A percentile compares a stretch with the other conserved stretches of the same genome.
Evolutionary conservation across 176 grass and related monocot species (phyloP).

Genomic region (Rhynchospora pubera): DNA sequence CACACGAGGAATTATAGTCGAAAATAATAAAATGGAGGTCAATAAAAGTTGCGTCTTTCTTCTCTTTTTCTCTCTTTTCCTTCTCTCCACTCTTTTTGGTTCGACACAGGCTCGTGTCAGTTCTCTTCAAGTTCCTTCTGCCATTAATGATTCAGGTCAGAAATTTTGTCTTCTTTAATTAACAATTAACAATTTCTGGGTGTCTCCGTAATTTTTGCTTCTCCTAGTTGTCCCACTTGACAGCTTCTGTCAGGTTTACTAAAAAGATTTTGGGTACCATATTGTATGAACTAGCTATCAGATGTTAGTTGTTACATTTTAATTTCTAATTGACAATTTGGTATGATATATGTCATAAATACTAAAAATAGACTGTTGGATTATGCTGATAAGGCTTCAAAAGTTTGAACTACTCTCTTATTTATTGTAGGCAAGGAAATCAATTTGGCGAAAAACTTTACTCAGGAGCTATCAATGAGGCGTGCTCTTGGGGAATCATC

Average conservation of each 20-base stretch:
- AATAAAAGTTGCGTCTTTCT: slow-evolving; percentile 1
- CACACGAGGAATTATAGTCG: not conserved
- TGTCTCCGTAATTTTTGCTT: not conserved
- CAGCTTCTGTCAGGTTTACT: no score
- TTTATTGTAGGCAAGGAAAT: not conserved
- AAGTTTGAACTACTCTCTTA: not conserved
- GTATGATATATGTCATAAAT: not conserved
- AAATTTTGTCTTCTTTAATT: not conserved
- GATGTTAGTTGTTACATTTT: no score
- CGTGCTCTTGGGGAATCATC: not conserved
- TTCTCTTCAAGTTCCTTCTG: not conserved
- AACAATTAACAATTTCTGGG: not conserved
- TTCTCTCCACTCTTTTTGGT: not conserved
- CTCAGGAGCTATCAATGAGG: not conserved
- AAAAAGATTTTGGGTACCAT: no score
- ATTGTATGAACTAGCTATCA: not conserved
- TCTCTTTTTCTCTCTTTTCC: not conserved
- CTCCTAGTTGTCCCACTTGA: not conserved
- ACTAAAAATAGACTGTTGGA: not conserved
- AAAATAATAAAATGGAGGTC: not conserved
- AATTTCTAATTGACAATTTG: not conserved
- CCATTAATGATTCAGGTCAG: not conserved
- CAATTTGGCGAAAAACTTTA: slow-evolving; percentile 1
- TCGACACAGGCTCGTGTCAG: not conserved
- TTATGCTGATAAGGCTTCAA: not conserved